Evolutionary conservation across 2,329 filamentous ascomycete genomes (phyloP).

Genomic region (Diaporthe batatas): DNA sequence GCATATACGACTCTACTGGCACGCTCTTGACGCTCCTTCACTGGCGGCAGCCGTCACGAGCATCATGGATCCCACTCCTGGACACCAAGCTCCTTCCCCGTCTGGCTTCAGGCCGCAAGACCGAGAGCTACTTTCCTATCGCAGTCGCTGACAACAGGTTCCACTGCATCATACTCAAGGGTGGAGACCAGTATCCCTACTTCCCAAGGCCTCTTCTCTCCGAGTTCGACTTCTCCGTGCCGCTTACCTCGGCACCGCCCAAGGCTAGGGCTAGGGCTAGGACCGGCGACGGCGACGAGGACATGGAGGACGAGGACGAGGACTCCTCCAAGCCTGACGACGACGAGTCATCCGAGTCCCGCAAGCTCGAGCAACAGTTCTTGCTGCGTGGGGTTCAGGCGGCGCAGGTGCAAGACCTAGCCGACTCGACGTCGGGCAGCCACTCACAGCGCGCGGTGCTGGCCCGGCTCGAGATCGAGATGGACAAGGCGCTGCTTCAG

Average conservation of each 20-base stretch:
- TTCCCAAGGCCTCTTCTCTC: constrained; percentile 90
- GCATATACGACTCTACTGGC: constrained; percentile 94
- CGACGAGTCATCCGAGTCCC: constrained; percentile 60
- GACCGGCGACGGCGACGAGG: constrained; percentile 52
- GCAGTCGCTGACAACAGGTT: constrained; percentile 93
- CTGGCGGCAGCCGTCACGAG: constrained; percentile 88
- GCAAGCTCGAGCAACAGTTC: constrained; percentile 83
- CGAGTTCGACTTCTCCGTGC: constrained; percentile 93
- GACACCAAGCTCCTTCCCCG: constrained; percentile 89
- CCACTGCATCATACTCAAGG: constrained; percentile 99
- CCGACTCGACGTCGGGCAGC: constrained; percentile 75
- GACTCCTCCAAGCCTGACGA: constrained; percentile 51
- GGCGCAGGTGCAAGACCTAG: constrained; percentile 80
- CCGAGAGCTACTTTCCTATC: constrained; percentile 94
- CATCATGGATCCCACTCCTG: constrained; percentile 90
- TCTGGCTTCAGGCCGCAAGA: constrained; percentile 85
- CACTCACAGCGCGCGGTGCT: constrained; percentile 76
- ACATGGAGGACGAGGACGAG: constrained; percentile 53
- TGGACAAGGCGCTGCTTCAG: constrained; percentile 92
- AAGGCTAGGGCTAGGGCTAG: constrained; percentile 49
- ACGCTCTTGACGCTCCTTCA: constrained; percentile 89
- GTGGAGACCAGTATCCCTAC: constrained; percentile 91
- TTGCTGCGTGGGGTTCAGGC: constrained; percentile 80
- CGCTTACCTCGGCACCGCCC: constrained; percentile 69
- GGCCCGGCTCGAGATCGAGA: constrained; percentile 80